Evolutionary conservation across 805 yeast genomes (phyloP).

Genomic region (Yarrowia sp.): DNA sequence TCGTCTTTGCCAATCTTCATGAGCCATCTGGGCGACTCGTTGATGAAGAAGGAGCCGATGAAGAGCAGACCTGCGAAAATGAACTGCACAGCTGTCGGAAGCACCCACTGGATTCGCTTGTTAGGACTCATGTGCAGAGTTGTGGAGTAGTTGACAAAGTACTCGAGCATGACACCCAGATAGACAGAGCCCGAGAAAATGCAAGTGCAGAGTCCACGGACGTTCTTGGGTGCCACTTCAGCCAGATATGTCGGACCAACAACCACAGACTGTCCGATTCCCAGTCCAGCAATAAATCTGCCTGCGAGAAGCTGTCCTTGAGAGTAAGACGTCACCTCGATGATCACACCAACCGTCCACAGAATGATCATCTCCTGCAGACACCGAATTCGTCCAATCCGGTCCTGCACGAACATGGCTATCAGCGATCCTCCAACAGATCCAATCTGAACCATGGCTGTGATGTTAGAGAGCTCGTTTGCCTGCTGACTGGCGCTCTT

Average conservation of each 20-base stretch:
- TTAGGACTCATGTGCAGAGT: slow-evolving; percentile 45
- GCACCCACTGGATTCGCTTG: slow-evolving; percentile 49
- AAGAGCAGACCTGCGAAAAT: slow-evolving; percentile 48
- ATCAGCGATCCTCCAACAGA: slow-evolving; percentile 53
- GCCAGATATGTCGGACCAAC: slow-evolving; percentile 55
- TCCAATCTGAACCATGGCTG: slow-evolving; percentile 59
- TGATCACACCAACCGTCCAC: slow-evolving; percentile 49
- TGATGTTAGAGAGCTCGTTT: slow-evolving; percentile 50
- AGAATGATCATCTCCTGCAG: slow-evolving; percentile 46
- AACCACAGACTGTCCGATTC: slow-evolving; percentile 57
- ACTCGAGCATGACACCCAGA: slow-evolving; percentile 50
- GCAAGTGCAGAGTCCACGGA: slow-evolving; percentile 53
- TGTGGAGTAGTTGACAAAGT: slow-evolving; percentile 51
- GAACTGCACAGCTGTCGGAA: slow-evolving; percentile 42
- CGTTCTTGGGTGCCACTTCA: slow-evolving; percentile 53
- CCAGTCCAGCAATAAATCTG: slow-evolving; percentile 53
- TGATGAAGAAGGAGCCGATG: slow-evolving; percentile 45
- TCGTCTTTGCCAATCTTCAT: slow-evolving; percentile 46
- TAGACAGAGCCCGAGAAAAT: slow-evolving; percentile 59
- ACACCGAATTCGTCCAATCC: slow-evolving; percentile 52
- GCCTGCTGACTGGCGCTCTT: slow-evolving; percentile 42
- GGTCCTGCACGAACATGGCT: slow-evolving; percentile 50
- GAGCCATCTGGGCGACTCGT: slow-evolving; percentile 54
- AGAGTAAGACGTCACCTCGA: slow-evolving; percentile 47
- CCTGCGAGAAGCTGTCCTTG: slow-evolving; percentile 57